Percentiles rank a stretch among this genome's conserved stretches.
Evolutionary conservation across 257 asterid genomes (phyloP).

Genomic region (Jaltomata sinuosa): DNA sequence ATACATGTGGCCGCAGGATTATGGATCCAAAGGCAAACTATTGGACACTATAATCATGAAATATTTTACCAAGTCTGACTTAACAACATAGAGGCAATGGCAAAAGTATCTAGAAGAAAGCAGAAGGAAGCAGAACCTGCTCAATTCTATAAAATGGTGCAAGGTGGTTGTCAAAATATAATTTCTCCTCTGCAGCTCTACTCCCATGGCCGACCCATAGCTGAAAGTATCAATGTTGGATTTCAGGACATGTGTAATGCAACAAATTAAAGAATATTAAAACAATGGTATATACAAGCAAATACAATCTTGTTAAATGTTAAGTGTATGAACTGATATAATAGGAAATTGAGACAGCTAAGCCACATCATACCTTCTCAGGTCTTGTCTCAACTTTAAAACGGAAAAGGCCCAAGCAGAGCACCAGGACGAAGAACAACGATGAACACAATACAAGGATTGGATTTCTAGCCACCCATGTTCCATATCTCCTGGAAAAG

Average conservation of each 20-base stretch:
- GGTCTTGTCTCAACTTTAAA: slow-evolving; percentile 97
- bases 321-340: background rate
- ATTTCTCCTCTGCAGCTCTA: slow-evolving; percentile 96
- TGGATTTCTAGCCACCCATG: slow-evolving; percentile 98
- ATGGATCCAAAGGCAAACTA: background rate
- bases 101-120: background rate
- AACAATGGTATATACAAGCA: background rate
- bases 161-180: slow-evolving; percentile 80
- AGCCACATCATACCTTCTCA: slow-evolving; percentile 54
- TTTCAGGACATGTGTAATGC: slow-evolving; percentile 1
- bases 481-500: slow-evolving; percentile 87
- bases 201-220: slow-evolving; percentile 99
- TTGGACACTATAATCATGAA: background rate
- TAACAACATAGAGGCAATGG: background rate
- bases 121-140: slow-evolving; percentile 45
- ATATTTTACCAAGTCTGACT: background rate
- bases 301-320: background rate
- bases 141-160: slow-evolving; percentile 97
- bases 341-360: background rate
- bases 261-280: background rate
- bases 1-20: no score
- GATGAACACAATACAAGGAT: slow-evolving; percentile 75
- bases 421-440: slow-evolving; percentile 55
- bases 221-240: slow-evolving; percentile 30
- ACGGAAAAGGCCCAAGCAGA: slow-evolving; percentile 87